A percentile compares a stretch with the other conserved stretches of the same genome.
Evolutionary conservation across 2,329 filamentous ascomycete genomes (phyloP).

Genomic region (Fusarium hostae): DNA sequence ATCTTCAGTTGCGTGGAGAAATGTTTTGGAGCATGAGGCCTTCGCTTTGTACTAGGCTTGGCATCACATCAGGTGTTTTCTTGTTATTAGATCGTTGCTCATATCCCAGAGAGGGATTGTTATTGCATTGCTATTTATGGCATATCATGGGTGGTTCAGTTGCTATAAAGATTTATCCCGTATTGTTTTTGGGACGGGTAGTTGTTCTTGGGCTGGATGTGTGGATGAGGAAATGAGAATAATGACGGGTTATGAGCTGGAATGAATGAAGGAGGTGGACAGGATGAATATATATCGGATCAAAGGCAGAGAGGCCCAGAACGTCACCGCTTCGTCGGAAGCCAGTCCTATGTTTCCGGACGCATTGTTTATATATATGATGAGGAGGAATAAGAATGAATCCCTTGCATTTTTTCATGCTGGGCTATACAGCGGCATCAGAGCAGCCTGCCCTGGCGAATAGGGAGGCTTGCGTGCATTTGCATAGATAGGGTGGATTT

Average conservation of each 20-base stretch:
- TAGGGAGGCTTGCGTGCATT: slow-evolving; percentile 32
- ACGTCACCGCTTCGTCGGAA: slow-evolving; percentile 6
- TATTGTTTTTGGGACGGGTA: slow-evolving; percentile 16
- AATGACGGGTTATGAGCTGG: slow-evolving; percentile 29
- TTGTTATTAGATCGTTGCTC: slow-evolving; percentile 41
- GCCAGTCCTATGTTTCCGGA: slow-evolving; percentile 18
- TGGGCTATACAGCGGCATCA: slow-evolving; percentile 8
- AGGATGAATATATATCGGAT: slow-evolving; percentile 15
- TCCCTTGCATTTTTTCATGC: slow-evolving; percentile 22
- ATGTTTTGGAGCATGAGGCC: slow-evolving; percentile 29
- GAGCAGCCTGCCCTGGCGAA: not conserved
- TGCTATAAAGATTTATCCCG: slow-evolving; percentile 19
- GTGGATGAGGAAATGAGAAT: slow-evolving; percentile 37
- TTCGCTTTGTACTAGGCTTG: slow-evolving; percentile 5
- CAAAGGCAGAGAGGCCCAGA: slow-evolving; percentile 5
- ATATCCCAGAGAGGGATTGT: slow-evolving; percentile 28
- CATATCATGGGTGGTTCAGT: slow-evolving; percentile 37
- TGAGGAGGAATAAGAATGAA: slow-evolving; percentile 28
- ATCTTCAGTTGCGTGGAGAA: slow-evolving; percentile 34
- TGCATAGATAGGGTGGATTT: slow-evolving; percentile 37
- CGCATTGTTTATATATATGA: slow-evolving; percentile 17
- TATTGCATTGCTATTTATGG: slow-evolving; percentile 21
- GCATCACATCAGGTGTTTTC: slow-evolving; percentile 28
- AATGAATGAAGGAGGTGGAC: slow-evolving; percentile 16
- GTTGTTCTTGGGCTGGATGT: slow-evolving; percentile 12